phyloP scores from a whole-genome alignment of 1,284 basidiomycete species.

The Cutaneotrichosporon cutaneum region DNA sequence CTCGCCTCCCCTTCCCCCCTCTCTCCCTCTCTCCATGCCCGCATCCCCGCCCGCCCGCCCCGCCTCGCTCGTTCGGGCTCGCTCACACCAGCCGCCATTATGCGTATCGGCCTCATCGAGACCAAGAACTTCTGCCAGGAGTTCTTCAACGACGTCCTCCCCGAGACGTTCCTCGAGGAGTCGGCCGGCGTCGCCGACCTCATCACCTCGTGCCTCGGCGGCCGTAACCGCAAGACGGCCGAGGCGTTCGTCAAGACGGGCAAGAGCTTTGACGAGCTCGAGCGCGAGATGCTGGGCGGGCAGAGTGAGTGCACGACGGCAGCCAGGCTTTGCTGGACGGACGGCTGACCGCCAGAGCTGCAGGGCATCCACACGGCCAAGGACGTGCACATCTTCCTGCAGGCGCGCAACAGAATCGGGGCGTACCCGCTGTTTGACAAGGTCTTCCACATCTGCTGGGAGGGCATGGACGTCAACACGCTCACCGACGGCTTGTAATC shows the following conservation, averaged over 20 bases:
- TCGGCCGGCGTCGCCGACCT: conserved; percentile 60
- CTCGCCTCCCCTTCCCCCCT: too few species aligned
- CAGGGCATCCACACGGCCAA: conserved; percentile 58
- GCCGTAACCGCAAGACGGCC: conserved; percentile 57
- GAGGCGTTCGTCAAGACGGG: conserved; percentile 58
- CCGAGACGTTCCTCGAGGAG: conserved; percentile 58
- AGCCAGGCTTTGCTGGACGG: too few species aligned
- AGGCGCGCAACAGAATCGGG: conserved; percentile 54
- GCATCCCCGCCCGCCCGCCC: too few species aligned
- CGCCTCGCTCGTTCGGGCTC: too few species aligned
- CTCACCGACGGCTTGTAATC: conserved; percentile 22
- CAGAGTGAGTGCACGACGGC: conserved; percentile 54
- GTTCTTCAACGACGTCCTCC: conserved; percentile 59
- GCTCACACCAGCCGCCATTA: conserved; percentile 55
- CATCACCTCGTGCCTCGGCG: conserved; percentile 61
- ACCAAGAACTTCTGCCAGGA: conserved; percentile 57
- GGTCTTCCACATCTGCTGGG: conserved; percentile 54
- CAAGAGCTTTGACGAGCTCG: conserved; percentile 57
- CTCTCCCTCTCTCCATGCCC: not conserved
- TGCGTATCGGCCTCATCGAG: conserved; percentile 58
- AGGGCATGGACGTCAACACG: conserved; percentile 30
- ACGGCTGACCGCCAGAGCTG: conserved; percentile 44
- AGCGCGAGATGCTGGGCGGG: conserved; percentile 59
- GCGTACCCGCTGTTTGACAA: conserved; percentile 60
- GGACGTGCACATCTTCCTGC: conserved; percentile 58